Evolutionary conservation across 768 basidiomycete genomes (phyloP), one percentile per base, ranked within the genome.

Genomic region (Flagelloscypha sp.): DNA sequence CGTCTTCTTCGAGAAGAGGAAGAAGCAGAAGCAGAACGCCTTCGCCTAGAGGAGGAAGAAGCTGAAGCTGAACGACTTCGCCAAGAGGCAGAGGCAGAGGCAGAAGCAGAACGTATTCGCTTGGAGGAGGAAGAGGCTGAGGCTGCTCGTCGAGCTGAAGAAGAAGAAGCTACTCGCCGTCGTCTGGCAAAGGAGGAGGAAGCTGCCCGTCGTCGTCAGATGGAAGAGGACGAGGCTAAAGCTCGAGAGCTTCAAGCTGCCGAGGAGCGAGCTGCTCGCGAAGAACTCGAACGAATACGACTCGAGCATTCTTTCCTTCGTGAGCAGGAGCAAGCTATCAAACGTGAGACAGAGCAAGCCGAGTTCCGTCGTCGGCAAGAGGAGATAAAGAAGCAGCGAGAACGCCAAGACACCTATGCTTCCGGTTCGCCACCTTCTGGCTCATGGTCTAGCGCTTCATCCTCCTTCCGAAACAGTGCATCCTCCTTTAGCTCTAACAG

Each of bases 391-490:
- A n/a, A 15, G 34, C 17, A 25, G 10, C n/a, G n/a, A 35, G 68
- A 65, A 46, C 58, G 64, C 7, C 66, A 69, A 30, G 61, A 63
- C 34, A 68, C 61, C 37, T 39, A 51, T n/a, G 60, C 59, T 4
- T 33, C 50, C n/a, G 65, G 61, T n/a, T 13, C 45, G 44, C 23
- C 24, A 30, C 12, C 43, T 43, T 25, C 40, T 44, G 13, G 38
- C 12, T 52, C 62, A 29, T 46, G 55, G 6, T 55, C 65, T 18
- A 53, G 51, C 33, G 42, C 56, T 24, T 50, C 54, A 3, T 52
- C 55, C 5, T 38, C 57, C 5, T 16, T 44, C 15, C 31, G 47
- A 8, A 38, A 48, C 20, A 62, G 59, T 48, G 48, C 48, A 10
- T 39, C 58, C 7, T 45, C 58, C 44, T n/a, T 47, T 50, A 34